These are phyloP conservation scores for Funneliformis mosseae DNA, from an alignment of 192 early-diverging fungal species.

Conservation along the genomic window DNA sequence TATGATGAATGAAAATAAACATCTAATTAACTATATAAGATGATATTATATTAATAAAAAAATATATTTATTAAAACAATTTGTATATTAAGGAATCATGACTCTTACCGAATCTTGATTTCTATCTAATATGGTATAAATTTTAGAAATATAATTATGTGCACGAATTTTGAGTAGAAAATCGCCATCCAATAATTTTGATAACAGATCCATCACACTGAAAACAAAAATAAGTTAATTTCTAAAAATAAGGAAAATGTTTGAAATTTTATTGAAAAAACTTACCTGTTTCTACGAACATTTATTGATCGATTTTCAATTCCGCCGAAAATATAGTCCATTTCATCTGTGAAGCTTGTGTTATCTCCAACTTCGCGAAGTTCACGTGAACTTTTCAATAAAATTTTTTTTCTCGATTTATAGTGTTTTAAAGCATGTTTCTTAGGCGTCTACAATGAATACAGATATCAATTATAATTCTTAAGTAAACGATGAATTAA, in stretches of 20 bases:
- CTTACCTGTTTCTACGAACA: constrained; percentile 53
- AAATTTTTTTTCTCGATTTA: constrained; percentile 31
- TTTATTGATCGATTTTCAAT: constrained; percentile 46
- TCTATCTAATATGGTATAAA: neutral
- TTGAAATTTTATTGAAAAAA: neutral
- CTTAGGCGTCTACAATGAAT: neutral
- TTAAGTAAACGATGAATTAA: neutral
- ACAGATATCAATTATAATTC: neutral
- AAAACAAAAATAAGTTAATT: neutral
- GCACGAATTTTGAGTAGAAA: constrained; percentile 17
- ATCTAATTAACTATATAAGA: constrained; percentile 20
- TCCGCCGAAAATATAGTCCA: constrained; percentile 62
- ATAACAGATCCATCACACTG: neutral
- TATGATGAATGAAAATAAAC: constrained; percentile 21
- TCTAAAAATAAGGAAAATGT: neutral
- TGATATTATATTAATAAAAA: neutral
- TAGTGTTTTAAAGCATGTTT: neutral
- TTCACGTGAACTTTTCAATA: constrained; percentile 57
- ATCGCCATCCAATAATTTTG: constrained; percentile 14
- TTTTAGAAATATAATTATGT: constrained; percentile 23
- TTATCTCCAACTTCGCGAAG: constrained; percentile 57
- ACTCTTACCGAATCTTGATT: constrained; percentile 20
- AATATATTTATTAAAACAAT: neutral
- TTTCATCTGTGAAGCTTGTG: constrained; percentile 60
- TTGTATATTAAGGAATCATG: neutral